Conservation (phyloP, 306 rosid species). For the Astragalus glycyphyllos region DNA sequence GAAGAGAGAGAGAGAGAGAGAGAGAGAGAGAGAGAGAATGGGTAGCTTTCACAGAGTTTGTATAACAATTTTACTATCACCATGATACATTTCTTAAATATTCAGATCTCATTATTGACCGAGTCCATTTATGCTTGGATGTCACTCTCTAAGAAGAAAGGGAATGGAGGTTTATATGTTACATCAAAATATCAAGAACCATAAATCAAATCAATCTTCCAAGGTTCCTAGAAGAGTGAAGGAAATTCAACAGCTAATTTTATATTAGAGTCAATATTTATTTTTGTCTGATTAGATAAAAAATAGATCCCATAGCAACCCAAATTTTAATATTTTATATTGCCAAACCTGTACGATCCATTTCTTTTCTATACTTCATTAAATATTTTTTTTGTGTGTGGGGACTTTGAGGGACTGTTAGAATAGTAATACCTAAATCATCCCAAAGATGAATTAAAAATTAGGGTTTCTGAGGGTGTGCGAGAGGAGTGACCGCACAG, state of each 20-base stretch:
- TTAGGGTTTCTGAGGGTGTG: too few species aligned
- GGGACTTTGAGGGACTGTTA: too few species aligned
- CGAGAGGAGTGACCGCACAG: too few species aligned
- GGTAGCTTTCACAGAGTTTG: constrained; percentile 14
- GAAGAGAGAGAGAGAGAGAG: not conserved
- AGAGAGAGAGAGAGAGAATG: not conserved
- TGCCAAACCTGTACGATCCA: too few species aligned
- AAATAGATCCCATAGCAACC: too few species aligned
- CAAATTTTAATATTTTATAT: too few species aligned
- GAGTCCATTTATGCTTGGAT: constrained; percentile 41
- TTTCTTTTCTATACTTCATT: too few species aligned
- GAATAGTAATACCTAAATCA: too few species aligned
- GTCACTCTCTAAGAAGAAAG: constrained; percentile 40
- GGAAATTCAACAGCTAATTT: constrained; percentile 57
- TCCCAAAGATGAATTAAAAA: too few species aligned
- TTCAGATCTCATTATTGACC: constrained; percentile 48
- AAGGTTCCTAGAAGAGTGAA: constrained; percentile 64
- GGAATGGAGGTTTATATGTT: constrained; percentile 44
- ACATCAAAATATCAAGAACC: constrained; percentile 42
- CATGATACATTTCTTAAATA: constrained; percentile 18
- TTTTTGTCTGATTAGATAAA: too few species aligned
- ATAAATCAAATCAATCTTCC: constrained; percentile 43
- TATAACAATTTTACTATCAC: constrained; percentile 18
- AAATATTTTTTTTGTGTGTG: too few species aligned
- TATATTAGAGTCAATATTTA: not conserved